These are phyloP conservation scores for Lyophyllum decastes DNA, from an alignment of 768 basidiomycete species.

Conservation along the genomic window DNA sequence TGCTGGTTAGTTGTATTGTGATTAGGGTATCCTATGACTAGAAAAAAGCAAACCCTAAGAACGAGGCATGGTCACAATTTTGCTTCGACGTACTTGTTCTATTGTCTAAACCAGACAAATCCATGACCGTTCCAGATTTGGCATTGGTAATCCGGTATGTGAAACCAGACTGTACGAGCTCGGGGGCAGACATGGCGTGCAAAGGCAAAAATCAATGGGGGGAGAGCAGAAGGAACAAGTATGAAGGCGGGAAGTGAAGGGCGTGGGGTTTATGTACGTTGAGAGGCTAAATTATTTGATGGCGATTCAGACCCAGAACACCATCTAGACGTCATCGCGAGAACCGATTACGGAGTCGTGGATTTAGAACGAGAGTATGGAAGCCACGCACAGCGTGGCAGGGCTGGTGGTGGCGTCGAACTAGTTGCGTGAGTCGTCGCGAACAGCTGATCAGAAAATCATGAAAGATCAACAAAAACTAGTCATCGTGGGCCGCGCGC, in stretches of 20 bases:
- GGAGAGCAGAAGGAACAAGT: background rate
- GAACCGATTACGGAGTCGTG: background rate
- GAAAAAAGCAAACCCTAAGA: background rate
- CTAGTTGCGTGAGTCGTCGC: background rate
- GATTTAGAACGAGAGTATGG: background rate
- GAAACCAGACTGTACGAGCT: slow-evolving; percentile 34
- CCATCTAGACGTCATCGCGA: background rate
- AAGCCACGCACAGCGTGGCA: background rate
- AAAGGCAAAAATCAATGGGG: background rate
- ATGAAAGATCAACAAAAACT: background rate
- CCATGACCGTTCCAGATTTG: slow-evolving; percentile 52
- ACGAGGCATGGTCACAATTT: background rate
- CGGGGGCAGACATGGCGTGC: slow-evolving; percentile 16
- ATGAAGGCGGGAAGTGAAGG: background rate
- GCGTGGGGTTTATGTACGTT: slow-evolving; percentile 6
- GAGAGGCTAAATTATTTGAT: slow-evolving; percentile 2
- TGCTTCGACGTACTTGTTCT: slow-evolving; percentile 37
- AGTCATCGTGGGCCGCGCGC: background rate
- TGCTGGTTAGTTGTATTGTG: slow-evolving; percentile 50
- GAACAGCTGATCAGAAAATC: background rate
- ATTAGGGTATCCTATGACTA: slow-evolving; percentile 51
- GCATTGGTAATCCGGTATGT: slow-evolving; percentile 52
- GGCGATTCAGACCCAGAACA: slow-evolving; percentile 10
- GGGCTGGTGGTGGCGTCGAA: background rate
- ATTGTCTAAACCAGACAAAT: slow-evolving; percentile 57